Evolutionary conservation across 2,329 filamentous ascomycete species (phyloP).

Genomic region (Talaromyces sp.): DNA sequence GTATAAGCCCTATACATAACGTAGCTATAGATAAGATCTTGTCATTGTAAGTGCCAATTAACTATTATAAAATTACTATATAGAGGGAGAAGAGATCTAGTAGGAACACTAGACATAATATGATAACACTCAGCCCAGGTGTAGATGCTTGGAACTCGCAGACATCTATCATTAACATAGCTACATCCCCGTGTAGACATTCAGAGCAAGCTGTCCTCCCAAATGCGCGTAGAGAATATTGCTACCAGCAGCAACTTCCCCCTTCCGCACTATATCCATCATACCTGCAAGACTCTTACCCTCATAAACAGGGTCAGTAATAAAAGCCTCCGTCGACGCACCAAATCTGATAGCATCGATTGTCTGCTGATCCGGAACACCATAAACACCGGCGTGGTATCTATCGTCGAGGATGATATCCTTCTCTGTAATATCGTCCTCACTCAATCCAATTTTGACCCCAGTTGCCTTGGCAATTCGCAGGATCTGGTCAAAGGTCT

Average conservation of each 20-base stretch:
- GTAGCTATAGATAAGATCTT: too few species aligned
- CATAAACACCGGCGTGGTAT: slow-evolving; percentile 68
- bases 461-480: slow-evolving; percentile 65
- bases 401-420: slow-evolving; percentile 64
- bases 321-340: slow-evolving; percentile 67
- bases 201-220: slow-evolving; percentile 68
- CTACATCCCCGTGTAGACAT: slow-evolving; percentile 59
- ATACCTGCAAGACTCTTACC: slow-evolving; percentile 72
- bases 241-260: slow-evolving; percentile 58
- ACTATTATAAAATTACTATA: too few species aligned
- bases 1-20: too few species aligned
- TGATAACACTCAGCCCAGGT: too few species aligned
- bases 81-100: too few species aligned
- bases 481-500: slow-evolving; percentile 65
- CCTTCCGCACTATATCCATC: slow-evolving; percentile 65
- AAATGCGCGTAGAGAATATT: slow-evolving; percentile 71
- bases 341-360: slow-evolving; percentile 68
- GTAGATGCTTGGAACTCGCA: too few species aligned
- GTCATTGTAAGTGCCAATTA: too few species aligned
- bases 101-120: too few species aligned
- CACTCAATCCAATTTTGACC: slow-evolving; percentile 60
- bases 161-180: neutral
- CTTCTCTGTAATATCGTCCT: slow-evolving; percentile 59
- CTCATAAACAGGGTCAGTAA: slow-evolving; percentile 74
- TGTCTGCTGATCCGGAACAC: slow-evolving; percentile 64